Evolutionary conservation across 2,329 filamentous ascomycete genomes (phyloP).

Genomic region (Colletotrichum zoysiae): DNA sequence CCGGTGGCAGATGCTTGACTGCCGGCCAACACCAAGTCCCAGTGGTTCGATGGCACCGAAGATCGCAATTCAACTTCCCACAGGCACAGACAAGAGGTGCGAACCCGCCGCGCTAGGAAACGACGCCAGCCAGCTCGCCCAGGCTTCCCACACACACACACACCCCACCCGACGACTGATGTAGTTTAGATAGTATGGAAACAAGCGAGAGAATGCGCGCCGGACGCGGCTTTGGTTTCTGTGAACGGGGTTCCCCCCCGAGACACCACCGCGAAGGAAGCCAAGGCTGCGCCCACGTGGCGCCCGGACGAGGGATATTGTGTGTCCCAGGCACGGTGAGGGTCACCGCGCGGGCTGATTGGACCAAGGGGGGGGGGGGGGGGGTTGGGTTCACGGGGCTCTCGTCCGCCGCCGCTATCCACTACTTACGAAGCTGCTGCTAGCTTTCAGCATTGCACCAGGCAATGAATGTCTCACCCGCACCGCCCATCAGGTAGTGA

Average conservation of each 20-base stretch:
- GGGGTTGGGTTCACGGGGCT: background rate
- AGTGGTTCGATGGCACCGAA: background rate
- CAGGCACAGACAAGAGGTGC: slow-evolving; percentile 3
- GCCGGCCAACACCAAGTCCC: background rate
- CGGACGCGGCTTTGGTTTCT: background rate
- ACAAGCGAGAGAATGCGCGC: background rate
- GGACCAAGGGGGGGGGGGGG: too few relatives aligned
- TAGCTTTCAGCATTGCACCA: background rate
- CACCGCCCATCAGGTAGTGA: background rate
- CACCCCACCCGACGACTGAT: background rate
- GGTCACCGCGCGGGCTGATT: background rate
- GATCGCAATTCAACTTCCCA: slow-evolving; percentile 8
- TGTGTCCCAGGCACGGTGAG: background rate
- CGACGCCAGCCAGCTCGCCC: background rate
- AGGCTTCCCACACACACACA: background rate
- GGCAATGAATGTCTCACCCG: slow-evolving; percentile 7
- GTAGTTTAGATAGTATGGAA: background rate
- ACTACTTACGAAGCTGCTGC: background rate
- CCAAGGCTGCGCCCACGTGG: slow-evolving; percentile 16
- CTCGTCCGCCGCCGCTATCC: background rate
- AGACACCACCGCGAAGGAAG: background rate
- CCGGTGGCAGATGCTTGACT: background rate
- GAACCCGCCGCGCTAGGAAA: background rate
- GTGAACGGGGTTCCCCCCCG: background rate
- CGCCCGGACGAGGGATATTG: background rate